These are phyloP conservation scores for Populus pruinosa DNA, from an alignment of 345 rosid species.

Conservation along the genomic window DNA sequence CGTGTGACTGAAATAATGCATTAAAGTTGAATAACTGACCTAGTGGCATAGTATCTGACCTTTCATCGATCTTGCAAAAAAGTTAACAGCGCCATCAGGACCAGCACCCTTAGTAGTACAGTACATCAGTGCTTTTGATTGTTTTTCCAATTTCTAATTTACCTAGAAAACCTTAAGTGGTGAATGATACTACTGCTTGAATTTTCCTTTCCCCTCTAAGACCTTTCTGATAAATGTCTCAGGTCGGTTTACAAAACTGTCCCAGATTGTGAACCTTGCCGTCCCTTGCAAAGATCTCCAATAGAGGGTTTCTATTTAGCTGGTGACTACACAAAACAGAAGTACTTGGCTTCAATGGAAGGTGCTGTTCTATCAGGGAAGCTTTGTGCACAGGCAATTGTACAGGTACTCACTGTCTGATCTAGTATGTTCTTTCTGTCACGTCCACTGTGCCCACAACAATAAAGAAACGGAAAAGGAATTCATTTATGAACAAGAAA, in stretches of 20 bases:
- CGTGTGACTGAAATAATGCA: not conserved
- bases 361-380: slow-evolving; percentile 96
- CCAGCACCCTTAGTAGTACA: not conserved
- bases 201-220: not conserved
- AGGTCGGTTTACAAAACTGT: slow-evolving; percentile 93
- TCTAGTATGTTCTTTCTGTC: not conserved
- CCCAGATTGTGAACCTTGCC: slow-evolving; percentile 87
- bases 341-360: slow-evolving; percentile 98
- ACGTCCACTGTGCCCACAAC: not conserved
- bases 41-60: not conserved
- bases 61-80: not conserved
- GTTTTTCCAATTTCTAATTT: not conserved
- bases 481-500: not conserved
- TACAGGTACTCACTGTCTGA: slow-evolving; percentile 47
- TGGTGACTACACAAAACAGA: slow-evolving; percentile 93
- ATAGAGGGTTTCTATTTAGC: slow-evolving; percentile 82
- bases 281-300: slow-evolving; percentile 89
- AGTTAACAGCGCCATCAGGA: not conserved
- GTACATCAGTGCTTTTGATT: not conserved
- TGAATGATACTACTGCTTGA: not conserved
- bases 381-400: slow-evolving; percentile 78
- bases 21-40: not conserved
- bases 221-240: slow-evolving; percentile 21
- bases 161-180: not conserved
- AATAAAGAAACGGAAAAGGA: not conserved